Evolutionary conservation across 148 eudicot species (phyloP), one percentile per base, ranked within the genome.

Genomic region (Drosera capensis): DNA sequence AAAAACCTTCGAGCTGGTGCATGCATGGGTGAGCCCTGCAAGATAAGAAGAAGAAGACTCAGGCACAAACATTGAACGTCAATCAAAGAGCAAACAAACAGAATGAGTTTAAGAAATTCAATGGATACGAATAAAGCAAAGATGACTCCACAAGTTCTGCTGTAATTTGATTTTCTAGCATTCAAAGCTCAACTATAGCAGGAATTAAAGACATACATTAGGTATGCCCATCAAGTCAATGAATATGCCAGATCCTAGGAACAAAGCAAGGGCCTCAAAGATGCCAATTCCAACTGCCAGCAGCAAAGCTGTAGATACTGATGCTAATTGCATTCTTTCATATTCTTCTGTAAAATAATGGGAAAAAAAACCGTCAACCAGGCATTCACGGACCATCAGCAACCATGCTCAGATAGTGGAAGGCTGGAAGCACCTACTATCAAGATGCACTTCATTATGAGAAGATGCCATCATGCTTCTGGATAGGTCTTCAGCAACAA

Each of bases 401-500:
- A 4, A 15, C n/a, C 38, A 34, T 9, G n/a, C 38, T 9, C 11
- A 13, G 3, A 34, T 11, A 34, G n/a, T 9, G n/a, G n/a, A 34
- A 34, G 11, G 38, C 3, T 2, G n/a, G n/a, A 34, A 34, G 38
- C 38, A 34, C 38, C 38, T 34, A 34, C 31, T 34, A 34, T 5
- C 13, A 11, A 15, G 38, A 34, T 34, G n/a, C n/a, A 4, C 72
- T 46, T 45, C 68, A 38, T 16, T 23, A 5, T 4, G 7, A 21
- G 23, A 25, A 28, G 25, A 28, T 34, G 42, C 40, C 12, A 20
- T 23, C 12, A 15, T 26, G 15, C 40, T 42, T 48, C 66, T 80
- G 45, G 95, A 64, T 59, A 90, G 65, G 59, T 90, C 99, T 72
- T 90, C 99, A 43, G 99, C 99, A 46, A 85, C 95, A 55, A 90